Evolutionary conservation across 768 basidiomycete genomes (phyloP).

Genomic region (Grammothele lineata): DNA sequence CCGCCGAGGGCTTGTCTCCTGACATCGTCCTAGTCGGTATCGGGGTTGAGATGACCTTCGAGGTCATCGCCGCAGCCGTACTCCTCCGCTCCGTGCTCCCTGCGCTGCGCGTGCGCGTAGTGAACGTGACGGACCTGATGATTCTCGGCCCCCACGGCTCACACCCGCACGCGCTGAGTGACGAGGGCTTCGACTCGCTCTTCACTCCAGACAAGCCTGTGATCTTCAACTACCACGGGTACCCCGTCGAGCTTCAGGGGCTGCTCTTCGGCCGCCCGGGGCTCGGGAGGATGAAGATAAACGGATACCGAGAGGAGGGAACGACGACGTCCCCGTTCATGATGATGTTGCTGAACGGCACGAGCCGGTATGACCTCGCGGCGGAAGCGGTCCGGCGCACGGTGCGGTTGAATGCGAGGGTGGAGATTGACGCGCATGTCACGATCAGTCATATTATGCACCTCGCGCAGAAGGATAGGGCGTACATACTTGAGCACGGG

Average conservation of each 20-base stretch:
- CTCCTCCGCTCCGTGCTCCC: slow-evolving; percentile 69
- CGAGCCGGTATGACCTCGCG: slow-evolving; percentile 66
- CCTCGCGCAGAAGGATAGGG: slow-evolving; percentile 52
- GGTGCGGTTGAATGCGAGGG: slow-evolving; percentile 44
- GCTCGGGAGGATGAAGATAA: slow-evolving; percentile 47
- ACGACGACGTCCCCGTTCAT: slow-evolving; percentile 84
- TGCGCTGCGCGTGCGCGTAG: slow-evolving; percentile 74
- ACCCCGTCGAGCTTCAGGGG: slow-evolving; percentile 59
- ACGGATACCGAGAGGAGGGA: slow-evolving; percentile 69
- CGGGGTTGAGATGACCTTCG: slow-evolving; percentile 85
- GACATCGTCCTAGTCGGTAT: slow-evolving; percentile 84
- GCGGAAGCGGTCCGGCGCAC: slow-evolving; percentile 55
- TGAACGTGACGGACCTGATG: slow-evolving; percentile 90
- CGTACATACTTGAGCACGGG: slow-evolving; percentile 57
- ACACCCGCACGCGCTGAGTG: slow-evolving; percentile 72
- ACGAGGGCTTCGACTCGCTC: slow-evolving; percentile 58
- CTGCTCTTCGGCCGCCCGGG: slow-evolving; percentile 54
- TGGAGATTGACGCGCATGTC: slow-evolving; percentile 57
- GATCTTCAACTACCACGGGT: slow-evolving; percentile 84
- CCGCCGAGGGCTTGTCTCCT: slow-evolving; percentile 65
- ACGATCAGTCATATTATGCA: slow-evolving; percentile 56
- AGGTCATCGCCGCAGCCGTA: slow-evolving; percentile 82
- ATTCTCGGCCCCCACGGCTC: slow-evolving; percentile 64
- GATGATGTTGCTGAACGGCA: slow-evolving; percentile 75
- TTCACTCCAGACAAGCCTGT: slow-evolving; percentile 70